phyloP scores from a whole-genome alignment of 2,329 filamentous ascomycete species.

The Furcasterigmium sp. region DNA sequence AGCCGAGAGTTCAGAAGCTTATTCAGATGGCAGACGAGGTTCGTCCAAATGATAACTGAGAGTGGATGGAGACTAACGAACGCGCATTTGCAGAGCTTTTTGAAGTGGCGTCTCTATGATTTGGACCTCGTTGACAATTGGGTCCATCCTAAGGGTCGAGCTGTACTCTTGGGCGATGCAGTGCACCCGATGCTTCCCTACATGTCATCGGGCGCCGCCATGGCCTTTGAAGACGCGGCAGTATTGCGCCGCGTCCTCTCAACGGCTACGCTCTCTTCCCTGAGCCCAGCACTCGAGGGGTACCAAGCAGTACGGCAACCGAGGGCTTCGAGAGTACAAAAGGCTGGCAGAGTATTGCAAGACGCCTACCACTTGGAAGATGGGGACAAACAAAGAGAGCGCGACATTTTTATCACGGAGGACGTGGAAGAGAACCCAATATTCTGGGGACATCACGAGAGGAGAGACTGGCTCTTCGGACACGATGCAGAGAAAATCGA shows the following conservation, averaged over 20 bases:
- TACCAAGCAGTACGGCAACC: conserved; percentile 55
- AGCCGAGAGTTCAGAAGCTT: conserved; percentile 2
- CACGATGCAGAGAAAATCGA: conserved; percentile 8
- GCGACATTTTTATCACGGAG: conserved; percentile 30
- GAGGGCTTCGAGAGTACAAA: conserved; percentile 55
- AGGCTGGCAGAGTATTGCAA: conserved; percentile 56
- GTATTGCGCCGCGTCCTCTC: neutral
- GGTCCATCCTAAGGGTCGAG: neutral
- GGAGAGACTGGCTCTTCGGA: conserved; percentile 10
- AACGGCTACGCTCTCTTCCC: neutral
- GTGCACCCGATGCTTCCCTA: conserved; percentile 17
- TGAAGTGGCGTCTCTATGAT: conserved; percentile 1
- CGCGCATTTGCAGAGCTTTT: neutral
- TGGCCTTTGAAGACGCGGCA: conserved; percentile 6
- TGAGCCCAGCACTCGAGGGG: conserved; percentile 26
- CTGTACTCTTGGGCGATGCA: conserved; percentile 14
- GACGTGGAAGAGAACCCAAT: conserved; percentile 9
- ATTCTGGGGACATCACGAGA: conserved; percentile 10
- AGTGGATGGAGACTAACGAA: no score
- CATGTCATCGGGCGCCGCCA: conserved; percentile 6
- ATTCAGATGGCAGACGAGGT: neutral
- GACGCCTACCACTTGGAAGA: conserved; percentile 58
- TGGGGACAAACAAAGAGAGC: conserved; percentile 47
- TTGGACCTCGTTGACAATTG: conserved; percentile 21
- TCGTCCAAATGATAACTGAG: no score